Evolutionary conservation across 2,329 filamentous ascomycete species (phyloP).

Genomic region (Cladosporium sp.): DNA sequence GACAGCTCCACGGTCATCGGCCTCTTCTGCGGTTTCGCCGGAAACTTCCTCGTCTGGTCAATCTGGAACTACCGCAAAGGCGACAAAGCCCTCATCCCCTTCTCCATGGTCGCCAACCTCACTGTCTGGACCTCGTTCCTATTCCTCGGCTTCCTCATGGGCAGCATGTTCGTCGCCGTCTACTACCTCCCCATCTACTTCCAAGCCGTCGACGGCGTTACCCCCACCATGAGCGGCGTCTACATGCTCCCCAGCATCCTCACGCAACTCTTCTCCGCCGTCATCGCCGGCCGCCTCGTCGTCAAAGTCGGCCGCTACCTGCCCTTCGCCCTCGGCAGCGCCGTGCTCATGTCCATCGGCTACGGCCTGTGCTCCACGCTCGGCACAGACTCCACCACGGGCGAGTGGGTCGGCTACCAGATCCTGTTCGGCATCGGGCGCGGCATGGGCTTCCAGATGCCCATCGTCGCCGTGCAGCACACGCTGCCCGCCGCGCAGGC

Average conservation of each 20-base stretch:
- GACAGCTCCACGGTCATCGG: constrained; percentile 29
- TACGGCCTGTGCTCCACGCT: constrained; percentile 28
- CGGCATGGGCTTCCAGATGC: constrained; percentile 12
- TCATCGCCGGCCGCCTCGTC: constrained; percentile 16
- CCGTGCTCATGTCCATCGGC: constrained; percentile 16
- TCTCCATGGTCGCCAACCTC: constrained; percentile 27
- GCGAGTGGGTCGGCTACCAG: constrained; percentile 50
- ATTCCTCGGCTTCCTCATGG: constrained; percentile 24
- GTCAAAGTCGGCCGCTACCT: constrained; percentile 15
- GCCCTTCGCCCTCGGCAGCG: constrained; percentile 15
- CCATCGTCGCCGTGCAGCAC: constrained; percentile 27
- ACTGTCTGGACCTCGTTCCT: constrained; percentile 34
- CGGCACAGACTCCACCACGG: constrained; percentile 34
- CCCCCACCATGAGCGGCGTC: constrained; percentile 35
- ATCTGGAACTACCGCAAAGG: constrained; percentile 32
- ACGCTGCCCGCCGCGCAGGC: constrained; percentile 20
- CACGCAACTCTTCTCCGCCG: constrained; percentile 15
- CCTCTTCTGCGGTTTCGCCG: constrained; percentile 29
- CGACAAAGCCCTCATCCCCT: constrained; percentile 35
- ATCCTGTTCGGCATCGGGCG: constrained; percentile 43
- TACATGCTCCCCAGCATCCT: constrained; percentile 34
- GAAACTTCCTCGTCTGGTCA: constrained; percentile 28
- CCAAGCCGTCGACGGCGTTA: constrained; percentile 33
- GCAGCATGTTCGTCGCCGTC: constrained; percentile 19
- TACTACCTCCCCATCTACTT: constrained; percentile 38